Evolutionary conservation across 441 rosid genomes (phyloP).

Genomic region (Mallotus repandus): DNA sequence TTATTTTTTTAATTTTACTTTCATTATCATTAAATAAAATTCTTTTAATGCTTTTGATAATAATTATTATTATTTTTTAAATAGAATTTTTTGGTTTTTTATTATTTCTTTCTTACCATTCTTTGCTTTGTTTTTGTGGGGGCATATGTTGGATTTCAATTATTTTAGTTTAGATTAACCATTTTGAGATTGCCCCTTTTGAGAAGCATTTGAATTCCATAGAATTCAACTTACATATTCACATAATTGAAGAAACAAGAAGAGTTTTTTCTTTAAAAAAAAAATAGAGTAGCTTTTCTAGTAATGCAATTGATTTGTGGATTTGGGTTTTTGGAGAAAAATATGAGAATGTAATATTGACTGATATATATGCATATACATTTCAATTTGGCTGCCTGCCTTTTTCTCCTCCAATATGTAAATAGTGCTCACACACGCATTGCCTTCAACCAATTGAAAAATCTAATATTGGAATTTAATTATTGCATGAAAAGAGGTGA

Average conservation of each 20-base stretch:
- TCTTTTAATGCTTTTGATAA: too few species aligned
- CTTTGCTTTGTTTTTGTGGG: not conserved
- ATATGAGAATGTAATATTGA: too few species aligned
- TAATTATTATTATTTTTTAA: too few species aligned
- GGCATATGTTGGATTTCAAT: not conserved
- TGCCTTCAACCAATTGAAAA: constrained; percentile 11
- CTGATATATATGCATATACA: too few species aligned
- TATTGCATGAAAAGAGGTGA: constrained; percentile 20
- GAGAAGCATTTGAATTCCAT: constrained; percentile 34
- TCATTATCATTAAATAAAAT: too few species aligned
- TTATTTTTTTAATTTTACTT: too few species aligned
- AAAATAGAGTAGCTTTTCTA: not conserved
- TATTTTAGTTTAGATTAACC: constrained; percentile 16
- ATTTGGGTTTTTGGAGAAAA: too few species aligned
- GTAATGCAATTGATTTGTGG: not conserved
- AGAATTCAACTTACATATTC: constrained; percentile 8
- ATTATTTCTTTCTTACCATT: not conserved
- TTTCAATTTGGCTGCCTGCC: not conserved
- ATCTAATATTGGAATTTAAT: constrained; percentile 9
- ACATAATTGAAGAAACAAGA: constrained; percentile 16
- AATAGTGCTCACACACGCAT: not conserved
- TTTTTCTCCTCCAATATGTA: not conserved
- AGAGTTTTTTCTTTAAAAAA: not conserved
- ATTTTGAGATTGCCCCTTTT: constrained; percentile 35
- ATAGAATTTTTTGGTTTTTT: too few species aligned